Base-by-base conservation (phyloP, 2,329 filamentous ascomycete species). In the Xylaria sp. region DNA sequence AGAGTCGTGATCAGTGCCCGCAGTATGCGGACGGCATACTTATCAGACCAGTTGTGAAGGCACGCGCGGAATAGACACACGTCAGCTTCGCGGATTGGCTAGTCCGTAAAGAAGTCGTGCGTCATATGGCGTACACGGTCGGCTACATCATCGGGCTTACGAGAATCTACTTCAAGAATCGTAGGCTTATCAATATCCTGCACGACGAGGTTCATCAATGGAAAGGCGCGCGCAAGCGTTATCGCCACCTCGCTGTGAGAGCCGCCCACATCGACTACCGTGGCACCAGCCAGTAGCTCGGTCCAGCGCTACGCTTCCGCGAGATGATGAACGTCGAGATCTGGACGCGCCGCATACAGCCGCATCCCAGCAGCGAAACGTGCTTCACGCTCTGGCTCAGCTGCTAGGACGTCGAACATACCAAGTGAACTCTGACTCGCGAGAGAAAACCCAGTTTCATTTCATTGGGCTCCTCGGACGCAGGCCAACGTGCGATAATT, bases 191-290 rank as follows among this genome's bases (percentile, higher is more conserved):
- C 78, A 20, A 87, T 76, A 70, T 88, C 87, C 73, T 88, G 85
- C 20, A 88, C 87, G 12, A 89, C 39, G 9, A 89, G 88, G 55
- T 80, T 82, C 72, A 88, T 81, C 37, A 84, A 81, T 51, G 66
- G 62, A 41, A 55, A 69, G 20, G n/a, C 15, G 5, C 25, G 70
- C 68, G 5, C 25, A 18, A 72, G 51, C 13, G 46, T 60, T 23
- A 70, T 65, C 15, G 44, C 10, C 4, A 46, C 46, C 13, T 51
- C 39, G 8, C 70, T 65, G 12, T 69, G 63, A 2, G 70, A 72
- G 34, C 70, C 68, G 8, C 68, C 65, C 2, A 69, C 65, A n/a
- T 70, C 65, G 44, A 72, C 61, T 1, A 54, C 25, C 25, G 50
- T n/a, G 12, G 50, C 50, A 13, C 39, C 13, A 44, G 13, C 39